Evolutionary conservation across 2,329 filamentous ascomycete species (phyloP).

Genomic region (Aureobasidium sp.): DNA sequence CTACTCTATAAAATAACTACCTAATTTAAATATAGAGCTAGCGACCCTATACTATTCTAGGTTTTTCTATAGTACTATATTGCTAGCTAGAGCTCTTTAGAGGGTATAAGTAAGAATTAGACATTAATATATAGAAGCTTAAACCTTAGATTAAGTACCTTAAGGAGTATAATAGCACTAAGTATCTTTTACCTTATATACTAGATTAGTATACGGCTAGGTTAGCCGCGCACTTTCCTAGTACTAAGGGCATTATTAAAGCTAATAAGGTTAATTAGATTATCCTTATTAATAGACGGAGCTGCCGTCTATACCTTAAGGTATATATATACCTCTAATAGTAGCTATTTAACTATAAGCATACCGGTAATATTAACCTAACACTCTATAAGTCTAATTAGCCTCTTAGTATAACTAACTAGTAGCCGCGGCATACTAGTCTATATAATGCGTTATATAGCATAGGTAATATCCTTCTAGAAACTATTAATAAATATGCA

Average conservation of each 20-base stretch:
- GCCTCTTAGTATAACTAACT: background rate
- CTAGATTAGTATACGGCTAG: background rate
- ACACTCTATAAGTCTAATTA: background rate
- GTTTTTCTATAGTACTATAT: background rate
- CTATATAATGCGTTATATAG: background rate
- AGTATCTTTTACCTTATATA: background rate
- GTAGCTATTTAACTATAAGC: background rate
- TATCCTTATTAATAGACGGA: background rate
- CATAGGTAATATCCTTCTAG: background rate
- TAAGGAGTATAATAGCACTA: background rate
- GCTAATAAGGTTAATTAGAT: background rate
- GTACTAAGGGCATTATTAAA: background rate
- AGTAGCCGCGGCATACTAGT: background rate
- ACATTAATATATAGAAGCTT: background rate
- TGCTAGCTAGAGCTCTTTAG: background rate
- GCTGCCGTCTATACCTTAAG: background rate
- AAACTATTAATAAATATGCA: no score
- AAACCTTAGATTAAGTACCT: background rate
- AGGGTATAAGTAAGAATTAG: background rate
- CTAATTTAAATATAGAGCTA: background rate
- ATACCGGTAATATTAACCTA: background rate
- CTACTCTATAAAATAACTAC: background rate
- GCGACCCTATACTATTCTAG: background rate
- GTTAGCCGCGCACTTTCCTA: background rate
- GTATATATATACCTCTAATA: background rate